Base-by-base conservation (phyloP, 1,284 basidiomycete species). In the Boletus sp. region DNA sequence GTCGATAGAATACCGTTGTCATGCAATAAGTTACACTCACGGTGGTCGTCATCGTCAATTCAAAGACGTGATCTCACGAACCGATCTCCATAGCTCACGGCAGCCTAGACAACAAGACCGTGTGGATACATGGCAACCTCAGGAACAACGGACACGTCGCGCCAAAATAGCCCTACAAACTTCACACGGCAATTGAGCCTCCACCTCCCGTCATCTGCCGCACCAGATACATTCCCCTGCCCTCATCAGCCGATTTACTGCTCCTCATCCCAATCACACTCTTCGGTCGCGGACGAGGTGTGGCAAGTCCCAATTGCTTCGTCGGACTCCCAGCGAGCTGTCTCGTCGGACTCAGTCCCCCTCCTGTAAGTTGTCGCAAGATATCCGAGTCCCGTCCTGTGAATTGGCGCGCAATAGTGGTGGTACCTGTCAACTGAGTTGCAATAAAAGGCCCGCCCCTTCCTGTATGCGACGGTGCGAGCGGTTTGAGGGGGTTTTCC, bases 371-470 rank as follows among this genome's bases (percentile, higher is more conserved):
- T 57, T 88, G 84, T 52, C 75, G 68, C 46, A 77, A 57, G 38
- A 84, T 56, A 41, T 67, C 69, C n/a, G 69, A 64, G 51, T 80
- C 77, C 27, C 84, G 54, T 20, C 84, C 85, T 6, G 85, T 89
- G 56, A 88, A 83, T 63, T 89, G 86, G 39, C 82, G 74, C 0
- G 83, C 82, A 48, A 88, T 72, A 4, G 84, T 87, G 3, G 84
- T 87, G 4, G 78, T 80, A 4, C 84, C 84, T 17, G 83, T 87
- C 41, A 69, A 62, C 57, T 88, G 85, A 26, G 78, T 65, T 5
- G 65, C 59, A 23, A 84, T 55, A 39, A 66, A 60, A 17, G 64
- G 44, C n/a, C 63, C 57, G 5, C 46, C 41, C 17, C 65, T 58
- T 54, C 76, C 78, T 2, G 78, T 80, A 42, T 75, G 63, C 17